Base-by-base conservation (phyloP, 345 rosid genomes). In the Camelina neglecta region DNA sequence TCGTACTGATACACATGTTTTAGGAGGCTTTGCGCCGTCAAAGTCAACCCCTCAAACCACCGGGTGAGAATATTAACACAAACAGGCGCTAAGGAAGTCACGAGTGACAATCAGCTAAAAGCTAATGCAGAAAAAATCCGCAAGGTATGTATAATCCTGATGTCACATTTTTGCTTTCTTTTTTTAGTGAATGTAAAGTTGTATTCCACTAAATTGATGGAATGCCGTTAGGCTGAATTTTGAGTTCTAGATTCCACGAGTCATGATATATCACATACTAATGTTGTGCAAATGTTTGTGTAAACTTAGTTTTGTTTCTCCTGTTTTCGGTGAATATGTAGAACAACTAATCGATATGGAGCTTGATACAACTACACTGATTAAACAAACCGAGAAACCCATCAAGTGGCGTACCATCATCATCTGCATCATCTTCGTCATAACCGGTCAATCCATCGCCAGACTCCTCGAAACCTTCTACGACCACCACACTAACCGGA, bases 401-500 rank as follows among this genome's bases (percentile, higher is more conserved):
- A 70, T 3, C 36, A 31, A 58, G 5, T 72, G 75, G 69, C 16
- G 9, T 7, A 61, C 47, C 51, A 16, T 39, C 41, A 39, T 60
- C 62, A 12, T 42, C 47, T 42, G 47, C 47, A 12, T 42, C 13
- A 42, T 42, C 6, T 50, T 72, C 8, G 26, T 31, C 51, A 12
- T 72, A 8, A 72, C 36, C 1, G 69, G 76, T 53, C 76, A 72
- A 60, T 50, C 69, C 31, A 72, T 36, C 0, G 60, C 42, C 9
- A 72, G 7, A 72, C 39, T 72, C 31, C 61, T 72, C 24, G 60
- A 72, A 11, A 50, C 29, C 42, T 60, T 47, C 20, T 15, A 49
- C 31, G 21, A 61, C 51, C 16, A 3, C 21, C 59, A 36, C 47
- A 11, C 0, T 7, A 59, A 41, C 66, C 4, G 11, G 7, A 56